A percentile compares a stretch with the other conserved stretches of the same genome.
Conservation (phyloP, 257 asterid genomes). For the Leptodermis oblonga region DNA sequence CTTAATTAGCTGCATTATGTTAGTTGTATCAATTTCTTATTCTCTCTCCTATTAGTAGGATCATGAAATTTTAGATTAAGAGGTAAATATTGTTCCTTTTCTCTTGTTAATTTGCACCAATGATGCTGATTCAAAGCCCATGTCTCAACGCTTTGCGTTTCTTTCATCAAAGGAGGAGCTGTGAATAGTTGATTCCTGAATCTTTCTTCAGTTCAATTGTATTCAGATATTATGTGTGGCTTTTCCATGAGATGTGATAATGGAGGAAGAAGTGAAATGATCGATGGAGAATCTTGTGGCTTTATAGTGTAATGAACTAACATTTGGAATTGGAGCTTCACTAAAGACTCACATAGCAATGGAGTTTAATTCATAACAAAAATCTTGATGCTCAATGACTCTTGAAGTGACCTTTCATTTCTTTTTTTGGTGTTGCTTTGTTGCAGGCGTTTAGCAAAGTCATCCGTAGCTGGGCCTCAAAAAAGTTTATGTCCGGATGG, state of each 20-base stretch:
- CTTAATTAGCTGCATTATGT: not conserved
- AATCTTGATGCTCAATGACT: not conserved
- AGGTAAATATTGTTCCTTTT: not conserved
- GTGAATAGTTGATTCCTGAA: not conserved
- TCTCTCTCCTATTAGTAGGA: not conserved
- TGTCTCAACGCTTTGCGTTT: not conserved
- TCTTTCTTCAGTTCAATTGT: not conserved
- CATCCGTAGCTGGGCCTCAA: constrained; percentile 73
- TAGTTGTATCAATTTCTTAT: not conserved
- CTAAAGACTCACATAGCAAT: not conserved
- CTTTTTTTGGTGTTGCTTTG: not conserved
- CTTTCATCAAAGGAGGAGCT: not conserved
- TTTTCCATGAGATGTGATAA: not conserved
- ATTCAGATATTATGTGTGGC: not conserved
- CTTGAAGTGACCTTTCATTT: not conserved
- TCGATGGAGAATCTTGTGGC: not conserved
- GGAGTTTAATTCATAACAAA: not conserved
- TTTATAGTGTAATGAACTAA: not conserved
- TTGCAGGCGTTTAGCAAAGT: constrained; percentile 66
- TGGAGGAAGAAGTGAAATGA: not conserved
- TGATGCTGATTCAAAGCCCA: too few species aligned
- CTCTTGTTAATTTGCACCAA: not conserved
- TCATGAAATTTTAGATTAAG: not conserved
- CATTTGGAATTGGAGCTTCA: not conserved
- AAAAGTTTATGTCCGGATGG: constrained; percentile 82